phyloP scores from a whole-genome alignment of 345 rosid species.

The Sapria himalayana region DNA sequence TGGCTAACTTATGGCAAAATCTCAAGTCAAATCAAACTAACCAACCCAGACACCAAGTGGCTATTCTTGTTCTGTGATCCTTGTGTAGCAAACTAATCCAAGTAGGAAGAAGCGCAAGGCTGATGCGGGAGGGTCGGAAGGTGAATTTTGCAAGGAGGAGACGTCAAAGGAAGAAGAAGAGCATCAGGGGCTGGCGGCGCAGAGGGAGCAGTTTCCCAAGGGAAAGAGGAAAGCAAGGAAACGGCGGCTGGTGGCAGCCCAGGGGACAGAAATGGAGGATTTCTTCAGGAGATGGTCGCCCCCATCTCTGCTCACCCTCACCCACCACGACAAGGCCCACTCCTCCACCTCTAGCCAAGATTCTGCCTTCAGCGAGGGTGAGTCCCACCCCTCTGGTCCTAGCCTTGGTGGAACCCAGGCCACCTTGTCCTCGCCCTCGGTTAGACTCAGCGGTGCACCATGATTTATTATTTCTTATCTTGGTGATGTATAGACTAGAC shows the following conservation, averaged over 20 bases:
- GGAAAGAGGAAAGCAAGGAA: conserved; percentile 84
- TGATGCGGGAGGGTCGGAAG: conserved; percentile 47
- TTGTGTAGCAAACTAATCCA: conserved; percentile 43
- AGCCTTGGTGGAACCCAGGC: conserved; percentile 21
- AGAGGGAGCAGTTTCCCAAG: conserved; percentile 71
- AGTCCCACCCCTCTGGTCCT: conserved; percentile 18
- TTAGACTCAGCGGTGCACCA: background rate
- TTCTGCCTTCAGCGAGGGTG: conserved; percentile 62
- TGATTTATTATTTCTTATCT: background rate
- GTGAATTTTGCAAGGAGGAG: conserved; percentile 29
- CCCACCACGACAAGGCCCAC: conserved; percentile 30
- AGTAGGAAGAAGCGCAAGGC: conserved; percentile 65
- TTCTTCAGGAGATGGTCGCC: conserved; percentile 34
- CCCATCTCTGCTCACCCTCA: conserved; percentile 14
- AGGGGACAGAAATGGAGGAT: conserved; percentile 66
- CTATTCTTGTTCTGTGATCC: too few relatives aligned
- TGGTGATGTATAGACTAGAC: background rate
- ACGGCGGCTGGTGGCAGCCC: conserved; percentile 51
- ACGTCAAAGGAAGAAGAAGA: conserved; percentile 21
- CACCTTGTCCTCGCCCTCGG: conserved; percentile 42
- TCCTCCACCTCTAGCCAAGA: conserved; percentile 53
- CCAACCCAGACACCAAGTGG: too few relatives aligned
- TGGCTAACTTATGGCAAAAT: too few relatives aligned
- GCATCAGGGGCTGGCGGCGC: conserved; percentile 36
- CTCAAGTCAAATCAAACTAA: too few relatives aligned